A percentile compares a stretch with the other conserved stretches of the same genome.
Conservation (phyloP, 169 alveolate genomes). For the Plasmodium berghei region DNA sequence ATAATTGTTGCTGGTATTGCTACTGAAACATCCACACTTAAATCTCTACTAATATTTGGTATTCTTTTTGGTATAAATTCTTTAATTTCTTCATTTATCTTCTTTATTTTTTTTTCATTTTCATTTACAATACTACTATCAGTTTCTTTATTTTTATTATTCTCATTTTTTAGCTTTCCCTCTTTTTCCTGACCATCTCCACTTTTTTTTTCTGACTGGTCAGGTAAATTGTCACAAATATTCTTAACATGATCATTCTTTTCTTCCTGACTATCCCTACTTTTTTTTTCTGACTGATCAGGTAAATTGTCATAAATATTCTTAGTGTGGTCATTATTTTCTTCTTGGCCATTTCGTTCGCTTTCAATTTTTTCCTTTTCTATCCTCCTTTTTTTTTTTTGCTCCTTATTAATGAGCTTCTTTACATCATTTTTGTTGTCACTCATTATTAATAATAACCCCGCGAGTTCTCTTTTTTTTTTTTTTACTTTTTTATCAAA, state of each 20-base stretch:
- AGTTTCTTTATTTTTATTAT: background rate
- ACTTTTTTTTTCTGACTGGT: background rate
- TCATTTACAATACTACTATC: background rate
- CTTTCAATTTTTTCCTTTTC: slow-evolving; percentile 2
- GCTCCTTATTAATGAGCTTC: slow-evolving; percentile 12
- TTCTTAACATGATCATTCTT: too few species aligned
- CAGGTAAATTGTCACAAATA: too few species aligned
- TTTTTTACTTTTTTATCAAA: slow-evolving; percentile 8
- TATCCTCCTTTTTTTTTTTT: background rate
- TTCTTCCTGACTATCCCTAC: too few species aligned
- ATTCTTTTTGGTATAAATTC: slow-evolving; percentile 18
- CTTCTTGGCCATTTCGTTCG: background rate
- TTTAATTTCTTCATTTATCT: slow-evolving; percentile 37
- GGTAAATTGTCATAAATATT: too few species aligned
- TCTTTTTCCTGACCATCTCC: background rate
- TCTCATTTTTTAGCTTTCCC: background rate
- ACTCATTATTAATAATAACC: background rate
- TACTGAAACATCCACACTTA: slow-evolving; percentile 33
- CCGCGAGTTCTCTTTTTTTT: background rate
- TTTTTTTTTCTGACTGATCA: too few species aligned
- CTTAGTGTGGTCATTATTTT: too few species aligned
- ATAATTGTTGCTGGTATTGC: slow-evolving; percentile 72
- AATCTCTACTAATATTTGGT: slow-evolving; percentile 69
- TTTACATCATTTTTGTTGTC: slow-evolving; percentile 15
- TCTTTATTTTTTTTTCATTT: background rate